A percentile compares a stretch with the other conserved stretches of the same genome.
phyloP scores from a whole-genome alignment of 2,329 filamentous ascomycete genomes.

The Sclerotinia trifoliorum region DNA sequence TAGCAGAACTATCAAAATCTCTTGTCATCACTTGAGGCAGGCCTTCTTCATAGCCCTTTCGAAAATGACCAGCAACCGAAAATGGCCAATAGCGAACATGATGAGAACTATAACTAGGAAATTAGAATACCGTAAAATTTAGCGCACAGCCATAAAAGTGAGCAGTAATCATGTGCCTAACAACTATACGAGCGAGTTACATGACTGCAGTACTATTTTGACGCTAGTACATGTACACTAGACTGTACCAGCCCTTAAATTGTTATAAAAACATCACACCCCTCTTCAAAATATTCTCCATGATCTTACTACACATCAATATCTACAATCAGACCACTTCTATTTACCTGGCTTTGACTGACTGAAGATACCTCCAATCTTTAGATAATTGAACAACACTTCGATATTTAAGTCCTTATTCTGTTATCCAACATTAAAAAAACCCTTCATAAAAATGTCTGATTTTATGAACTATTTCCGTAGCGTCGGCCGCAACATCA shows the following conservation, averaged over 20 bases:
- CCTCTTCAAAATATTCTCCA: background rate
- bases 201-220: background rate
- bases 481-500: background rate
- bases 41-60: background rate
- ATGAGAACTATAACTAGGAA: background rate
- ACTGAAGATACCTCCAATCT: background rate
- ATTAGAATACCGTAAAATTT: background rate
- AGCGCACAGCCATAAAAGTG: background rate
- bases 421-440: background rate
- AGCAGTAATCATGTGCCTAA: too few species aligned
- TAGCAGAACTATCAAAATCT: background rate
- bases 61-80: background rate
- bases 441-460: background rate
- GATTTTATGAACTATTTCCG: background rate
- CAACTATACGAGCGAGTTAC: background rate
- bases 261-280: background rate
- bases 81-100: background rate
- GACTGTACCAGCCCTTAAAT: background rate
- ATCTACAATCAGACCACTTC: background rate
- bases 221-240: background rate
- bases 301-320: background rate
- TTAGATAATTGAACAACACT: background rate
- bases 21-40: background rate
- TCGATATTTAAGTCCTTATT: background rate
- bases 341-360: background rate